phyloP scores from a whole-genome alignment of 1,284 basidiomycete species.

The Ceratobasidium papillatum region DNA sequence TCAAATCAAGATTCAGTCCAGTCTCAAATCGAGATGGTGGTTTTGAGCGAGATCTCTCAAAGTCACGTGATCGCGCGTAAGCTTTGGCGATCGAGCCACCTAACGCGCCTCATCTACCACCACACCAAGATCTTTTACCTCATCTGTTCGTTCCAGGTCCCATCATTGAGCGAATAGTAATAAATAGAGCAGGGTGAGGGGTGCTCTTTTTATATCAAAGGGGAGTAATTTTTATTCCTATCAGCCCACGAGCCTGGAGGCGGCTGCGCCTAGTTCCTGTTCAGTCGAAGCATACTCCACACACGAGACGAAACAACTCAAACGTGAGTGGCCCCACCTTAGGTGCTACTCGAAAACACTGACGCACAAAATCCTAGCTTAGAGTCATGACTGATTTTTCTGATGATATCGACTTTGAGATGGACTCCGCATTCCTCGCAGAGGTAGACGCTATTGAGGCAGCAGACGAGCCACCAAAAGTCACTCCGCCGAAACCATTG shows the following conservation, averaged over 20 bases:
- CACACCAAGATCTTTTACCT: background rate
- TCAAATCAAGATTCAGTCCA: background rate
- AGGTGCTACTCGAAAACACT: background rate
- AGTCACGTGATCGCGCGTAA: conserved; percentile 24
- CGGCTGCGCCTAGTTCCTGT: background rate
- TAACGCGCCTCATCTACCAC: conserved; percentile 5
- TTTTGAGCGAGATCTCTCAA: background rate
- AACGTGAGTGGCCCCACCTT: background rate
- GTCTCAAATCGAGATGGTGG: background rate
- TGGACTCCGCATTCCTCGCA: conserved; percentile 34
- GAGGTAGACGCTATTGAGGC: conserved; percentile 38
- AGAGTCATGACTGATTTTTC: conserved; percentile 26
- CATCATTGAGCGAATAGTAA: conserved; percentile 23
- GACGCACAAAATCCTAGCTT: background rate
- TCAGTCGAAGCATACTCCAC: background rate
- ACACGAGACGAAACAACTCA: background rate
- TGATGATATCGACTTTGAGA: conserved; percentile 33
- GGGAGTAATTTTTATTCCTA: background rate
- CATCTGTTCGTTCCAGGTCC: background rate
- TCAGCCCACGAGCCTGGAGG: conserved; percentile 32
- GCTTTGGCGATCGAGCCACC: conserved; percentile 19
- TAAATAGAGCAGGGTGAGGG: background rate
- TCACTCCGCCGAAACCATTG: background rate
- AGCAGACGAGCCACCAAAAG: conserved; percentile 24
- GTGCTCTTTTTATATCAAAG: background rate